Conservation (phyloP, 2,329 filamentous ascomycete genomes). For the Penicillium aurantiogriseum region DNA sequence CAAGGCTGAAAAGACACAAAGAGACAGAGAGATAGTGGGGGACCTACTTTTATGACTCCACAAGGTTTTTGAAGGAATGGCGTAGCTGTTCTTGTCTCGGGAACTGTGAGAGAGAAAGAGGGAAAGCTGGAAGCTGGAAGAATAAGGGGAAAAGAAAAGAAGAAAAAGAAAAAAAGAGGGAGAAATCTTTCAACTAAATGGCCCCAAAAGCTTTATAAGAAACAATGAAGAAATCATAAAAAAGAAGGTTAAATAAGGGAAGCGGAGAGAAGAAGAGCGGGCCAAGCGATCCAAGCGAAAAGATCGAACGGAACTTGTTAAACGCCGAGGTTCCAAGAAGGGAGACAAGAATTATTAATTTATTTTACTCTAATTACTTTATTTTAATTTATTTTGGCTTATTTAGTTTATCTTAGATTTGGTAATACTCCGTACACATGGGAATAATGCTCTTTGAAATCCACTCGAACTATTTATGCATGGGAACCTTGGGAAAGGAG, state of each 20-base stretch:
- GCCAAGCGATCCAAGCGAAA: constrained; percentile 17
- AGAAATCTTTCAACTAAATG: constrained; percentile 1
- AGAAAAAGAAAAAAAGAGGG: constrained; percentile 11
- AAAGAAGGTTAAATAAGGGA: constrained; percentile 33
- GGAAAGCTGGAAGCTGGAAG: not conserved
- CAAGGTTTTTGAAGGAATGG: constrained; percentile 16
- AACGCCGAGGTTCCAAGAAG: constrained; percentile 27
- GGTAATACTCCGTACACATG: constrained; percentile 13
- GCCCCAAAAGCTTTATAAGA: constrained; percentile 14
- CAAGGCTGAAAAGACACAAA: constrained; percentile 11
- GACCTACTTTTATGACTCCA: constrained; percentile 16
- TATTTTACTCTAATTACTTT: not conserved
- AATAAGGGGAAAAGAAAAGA: not conserved
- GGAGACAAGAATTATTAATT: constrained; percentile 6
- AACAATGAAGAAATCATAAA: constrained; percentile 18
- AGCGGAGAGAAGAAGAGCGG: constrained; percentile 18
- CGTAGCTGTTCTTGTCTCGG: constrained; percentile 4
- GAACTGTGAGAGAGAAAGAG: not conserved
- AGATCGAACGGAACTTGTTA: constrained; percentile 26
- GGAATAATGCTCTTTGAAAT: constrained; percentile 15
- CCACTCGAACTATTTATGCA: constrained; percentile 15
- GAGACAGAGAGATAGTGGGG: not conserved
- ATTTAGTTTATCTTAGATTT: not conserved
- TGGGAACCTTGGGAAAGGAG: constrained; percentile 19
- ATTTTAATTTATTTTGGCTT: not conserved